Evolutionary conservation across 192 early-diverging fungal genomes (phyloP).

Genomic region (Geranomyces michiganensis): DNA sequence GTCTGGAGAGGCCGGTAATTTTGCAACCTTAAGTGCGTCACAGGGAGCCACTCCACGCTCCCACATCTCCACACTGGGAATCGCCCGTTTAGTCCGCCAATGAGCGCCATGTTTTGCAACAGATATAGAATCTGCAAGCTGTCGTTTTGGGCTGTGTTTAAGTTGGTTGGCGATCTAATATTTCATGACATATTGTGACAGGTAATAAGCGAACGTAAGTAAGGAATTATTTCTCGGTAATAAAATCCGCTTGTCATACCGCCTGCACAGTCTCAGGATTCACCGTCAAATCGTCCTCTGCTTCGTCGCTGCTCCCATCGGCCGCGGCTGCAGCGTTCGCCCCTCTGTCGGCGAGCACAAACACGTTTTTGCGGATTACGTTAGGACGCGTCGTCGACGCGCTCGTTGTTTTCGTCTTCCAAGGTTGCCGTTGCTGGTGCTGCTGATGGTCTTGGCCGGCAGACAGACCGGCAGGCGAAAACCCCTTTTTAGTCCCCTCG

Average conservation of each 20-base stretch:
- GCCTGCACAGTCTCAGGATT: too few relatives aligned
- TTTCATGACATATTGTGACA: too few relatives aligned
- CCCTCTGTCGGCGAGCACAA: conserved; percentile 14
- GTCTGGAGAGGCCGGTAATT: neutral
- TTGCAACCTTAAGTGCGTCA: neutral
- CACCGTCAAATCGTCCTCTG: too few relatives aligned
- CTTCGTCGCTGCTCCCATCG: conserved; percentile 2
- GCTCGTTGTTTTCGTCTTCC: too few relatives aligned
- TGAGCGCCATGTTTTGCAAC: neutral
- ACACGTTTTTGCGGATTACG: conserved; percentile 10
- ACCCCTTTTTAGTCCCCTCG: too few relatives aligned
- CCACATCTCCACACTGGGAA: conserved; percentile 9
- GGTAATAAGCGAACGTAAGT: too few relatives aligned
- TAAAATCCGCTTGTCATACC: too few relatives aligned
- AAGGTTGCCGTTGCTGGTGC: too few relatives aligned
- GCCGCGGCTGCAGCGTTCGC: neutral
- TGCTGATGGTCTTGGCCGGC: too few relatives aligned
- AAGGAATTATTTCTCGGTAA: too few relatives aligned
- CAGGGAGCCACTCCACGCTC: neutral
- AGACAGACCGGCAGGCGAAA: too few relatives aligned
- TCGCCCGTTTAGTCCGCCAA: neutral
- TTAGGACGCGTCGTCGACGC: neutral
- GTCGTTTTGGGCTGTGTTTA: conserved; percentile 3
- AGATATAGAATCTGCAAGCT: conserved; percentile 1
- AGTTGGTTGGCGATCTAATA: too few relatives aligned